A percentile compares a stretch with the other conserved stretches of the same genome.
Evolutionary conservation across 225 moss, liverwort and hornwort genomes (phyloP).

Genomic region (Straminergon stramineum): DNA sequence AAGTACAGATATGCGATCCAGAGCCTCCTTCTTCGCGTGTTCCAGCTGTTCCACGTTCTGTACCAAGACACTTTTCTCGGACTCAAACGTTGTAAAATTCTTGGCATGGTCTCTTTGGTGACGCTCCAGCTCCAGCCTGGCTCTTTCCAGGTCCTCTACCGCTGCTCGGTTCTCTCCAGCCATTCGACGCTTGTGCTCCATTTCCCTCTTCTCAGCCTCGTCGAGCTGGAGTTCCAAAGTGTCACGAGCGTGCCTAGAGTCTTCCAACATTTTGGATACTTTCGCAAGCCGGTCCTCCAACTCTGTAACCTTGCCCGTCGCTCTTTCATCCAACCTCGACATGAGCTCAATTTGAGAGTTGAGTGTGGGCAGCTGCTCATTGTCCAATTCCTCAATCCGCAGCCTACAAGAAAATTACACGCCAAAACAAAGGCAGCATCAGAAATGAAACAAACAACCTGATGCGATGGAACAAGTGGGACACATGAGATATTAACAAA

Average conservation of each 20-base stretch:
- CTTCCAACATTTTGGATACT: background rate
- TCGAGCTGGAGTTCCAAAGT: background rate
- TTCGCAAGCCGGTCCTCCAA: background rate
- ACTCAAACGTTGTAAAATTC: background rate
- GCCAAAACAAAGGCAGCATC: background rate
- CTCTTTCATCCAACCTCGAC: background rate
- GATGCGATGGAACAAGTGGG: background rate
- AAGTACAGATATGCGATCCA: background rate
- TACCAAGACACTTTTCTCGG: background rate
- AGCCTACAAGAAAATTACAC: background rate
- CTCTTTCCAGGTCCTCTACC: background rate
- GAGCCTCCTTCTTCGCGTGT: background rate
- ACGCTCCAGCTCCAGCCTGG: background rate
- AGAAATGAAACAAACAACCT: background rate
- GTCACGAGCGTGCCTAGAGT: background rate
- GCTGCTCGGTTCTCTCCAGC: background rate
- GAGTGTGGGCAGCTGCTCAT: slow-evolving; percentile 9
- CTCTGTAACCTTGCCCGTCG: background rate
- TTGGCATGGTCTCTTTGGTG: background rate
- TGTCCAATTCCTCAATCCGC: slow-evolving; percentile 12
- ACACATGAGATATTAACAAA: background rate
- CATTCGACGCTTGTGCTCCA: background rate
- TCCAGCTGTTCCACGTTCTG: background rate
- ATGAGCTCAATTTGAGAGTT: slow-evolving; percentile 14
- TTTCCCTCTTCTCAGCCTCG: slow-evolving; percentile 1